phyloP scores from a whole-genome alignment of 768 basidiomycete genomes.

The Pholiota conissans region DNA sequence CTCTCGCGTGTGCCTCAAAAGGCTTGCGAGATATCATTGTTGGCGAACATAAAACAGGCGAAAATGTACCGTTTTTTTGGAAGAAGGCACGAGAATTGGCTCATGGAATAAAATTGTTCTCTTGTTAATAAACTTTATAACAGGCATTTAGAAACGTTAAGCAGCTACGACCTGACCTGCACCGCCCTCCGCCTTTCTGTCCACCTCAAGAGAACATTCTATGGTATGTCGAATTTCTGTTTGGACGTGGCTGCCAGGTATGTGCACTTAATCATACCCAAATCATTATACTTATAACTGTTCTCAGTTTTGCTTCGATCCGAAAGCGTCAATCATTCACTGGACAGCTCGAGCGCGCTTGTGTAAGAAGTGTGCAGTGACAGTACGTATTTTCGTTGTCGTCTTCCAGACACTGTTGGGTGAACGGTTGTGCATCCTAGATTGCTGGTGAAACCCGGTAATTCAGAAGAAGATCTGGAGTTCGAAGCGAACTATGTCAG shows the following conservation, averaged over 20 bases:
- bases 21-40: constrained; percentile 33
- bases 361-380: constrained; percentile 16
- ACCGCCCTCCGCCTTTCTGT: constrained; percentile 13
- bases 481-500: too few species aligned
- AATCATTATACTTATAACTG: background rate
- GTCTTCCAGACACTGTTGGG: background rate
- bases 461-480: too few species aligned
- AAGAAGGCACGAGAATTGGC: constrained; percentile 21
- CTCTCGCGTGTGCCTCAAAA: constrained; percentile 36
- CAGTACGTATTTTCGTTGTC: constrained; percentile 2
- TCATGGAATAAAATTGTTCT: background rate
- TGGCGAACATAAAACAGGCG: constrained; percentile 14
- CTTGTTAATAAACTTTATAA: background rate
- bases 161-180: background rate
- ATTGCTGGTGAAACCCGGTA: too few species aligned
- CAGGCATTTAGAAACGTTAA: background rate
- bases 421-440: too few species aligned
- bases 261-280: constrained; percentile 9
- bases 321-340: constrained; percentile 11
- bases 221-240: constrained; percentile 37
- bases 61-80: constrained; percentile 31
- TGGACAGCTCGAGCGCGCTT: constrained; percentile 19
- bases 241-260: constrained; percentile 33
- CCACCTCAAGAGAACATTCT: constrained; percentile 27
- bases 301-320: constrained; percentile 15